Conservation (phyloP, 73 alveolate species). For the Stentor coeruleus region DNA sequence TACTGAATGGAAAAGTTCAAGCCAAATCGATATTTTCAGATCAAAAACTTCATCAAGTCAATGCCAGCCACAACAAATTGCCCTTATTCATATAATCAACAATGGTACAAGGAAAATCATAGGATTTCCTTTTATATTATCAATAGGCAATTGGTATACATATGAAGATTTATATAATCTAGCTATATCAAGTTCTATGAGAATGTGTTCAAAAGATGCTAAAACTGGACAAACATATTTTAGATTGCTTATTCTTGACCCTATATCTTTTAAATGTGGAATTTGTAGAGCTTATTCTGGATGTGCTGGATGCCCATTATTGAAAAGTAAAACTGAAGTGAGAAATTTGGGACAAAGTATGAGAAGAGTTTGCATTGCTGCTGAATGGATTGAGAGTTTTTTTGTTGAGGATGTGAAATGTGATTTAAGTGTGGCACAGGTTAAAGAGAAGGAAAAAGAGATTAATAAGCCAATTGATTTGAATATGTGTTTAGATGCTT, state of each 20-base stretch:
- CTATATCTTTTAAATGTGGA: slow-evolving; percentile 18
- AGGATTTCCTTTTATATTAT: slow-evolving; percentile 9
- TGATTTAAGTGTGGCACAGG: not conserved
- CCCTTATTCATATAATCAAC: not conserved
- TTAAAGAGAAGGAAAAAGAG: slow-evolving; percentile 1
- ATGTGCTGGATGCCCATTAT: slow-evolving; percentile 16
- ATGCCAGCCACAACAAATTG: not conserved
- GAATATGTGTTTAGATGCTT: slow-evolving; percentile 32
- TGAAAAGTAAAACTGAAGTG: not conserved
- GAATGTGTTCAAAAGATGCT: not conserved
- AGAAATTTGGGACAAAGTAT: not conserved
- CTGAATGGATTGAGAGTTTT: not conserved
- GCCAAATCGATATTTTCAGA: not conserved
- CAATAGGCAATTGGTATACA: slow-evolving; percentile 28
- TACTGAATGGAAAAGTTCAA: not conserved
- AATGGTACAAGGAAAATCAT: not conserved
- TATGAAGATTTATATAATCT: not conserved
- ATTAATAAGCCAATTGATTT: not conserved
- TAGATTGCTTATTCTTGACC: not conserved
- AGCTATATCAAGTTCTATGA: not conserved
- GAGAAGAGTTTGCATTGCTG: not conserved
- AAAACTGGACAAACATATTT: not conserved
- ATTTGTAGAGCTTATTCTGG: not conserved
- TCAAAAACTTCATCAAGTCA: not conserved
- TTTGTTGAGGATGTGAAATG: not conserved